These are phyloP conservation scores for Massariosphaeria phaeospora DNA, from an alignment of 495 filamentous ascomycete genomes.

Conservation along the genomic window DNA sequence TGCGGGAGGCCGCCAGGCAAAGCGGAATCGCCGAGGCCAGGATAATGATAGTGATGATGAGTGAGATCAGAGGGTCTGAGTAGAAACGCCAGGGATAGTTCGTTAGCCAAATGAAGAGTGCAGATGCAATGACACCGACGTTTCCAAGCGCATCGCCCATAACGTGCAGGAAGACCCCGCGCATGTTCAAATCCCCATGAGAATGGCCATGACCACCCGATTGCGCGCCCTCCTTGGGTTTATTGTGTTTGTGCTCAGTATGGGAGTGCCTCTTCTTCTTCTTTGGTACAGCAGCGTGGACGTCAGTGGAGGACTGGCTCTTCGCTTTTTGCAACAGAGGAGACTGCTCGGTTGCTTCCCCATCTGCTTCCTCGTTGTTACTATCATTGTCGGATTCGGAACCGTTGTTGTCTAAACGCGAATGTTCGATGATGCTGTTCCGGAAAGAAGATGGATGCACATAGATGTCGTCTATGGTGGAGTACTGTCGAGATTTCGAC, in stretches of 20 bases:
- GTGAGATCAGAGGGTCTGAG: constrained; percentile 84
- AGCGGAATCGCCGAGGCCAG: constrained; percentile 85
- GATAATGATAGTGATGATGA: constrained; percentile 96
- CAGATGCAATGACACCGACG: constrained; percentile 90
- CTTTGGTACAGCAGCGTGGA: constrained; percentile 31
- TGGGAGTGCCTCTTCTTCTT: constrained; percentile 45
- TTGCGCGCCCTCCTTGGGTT: constrained; percentile 58
- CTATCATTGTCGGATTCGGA: constrained; percentile 53
- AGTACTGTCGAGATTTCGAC: constrained; percentile 38
- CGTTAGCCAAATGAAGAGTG: constrained; percentile 87
- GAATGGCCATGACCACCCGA: constrained; percentile 64
- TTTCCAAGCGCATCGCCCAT: constrained; percentile 96
- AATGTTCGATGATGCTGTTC: constrained; percentile 82
- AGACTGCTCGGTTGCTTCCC: constrained; percentile 26
- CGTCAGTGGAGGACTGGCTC: constrained; percentile 9
- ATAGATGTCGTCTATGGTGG: constrained; percentile 56
- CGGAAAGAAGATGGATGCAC: constrained; percentile 87
- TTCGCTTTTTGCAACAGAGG: constrained; percentile 32
- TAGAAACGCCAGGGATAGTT: constrained; percentile 65
- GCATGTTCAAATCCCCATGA: constrained; percentile 93
- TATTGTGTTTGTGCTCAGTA: constrained; percentile 70
- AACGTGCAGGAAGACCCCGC: constrained; percentile 92
- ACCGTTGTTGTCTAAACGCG: constrained; percentile 48
- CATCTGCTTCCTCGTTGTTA: constrained; percentile 43
- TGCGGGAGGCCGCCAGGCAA: constrained; percentile 87